Conservation (phyloP, 306 rosid genomes). For the Dalbergia cochinchinensis region DNA sequence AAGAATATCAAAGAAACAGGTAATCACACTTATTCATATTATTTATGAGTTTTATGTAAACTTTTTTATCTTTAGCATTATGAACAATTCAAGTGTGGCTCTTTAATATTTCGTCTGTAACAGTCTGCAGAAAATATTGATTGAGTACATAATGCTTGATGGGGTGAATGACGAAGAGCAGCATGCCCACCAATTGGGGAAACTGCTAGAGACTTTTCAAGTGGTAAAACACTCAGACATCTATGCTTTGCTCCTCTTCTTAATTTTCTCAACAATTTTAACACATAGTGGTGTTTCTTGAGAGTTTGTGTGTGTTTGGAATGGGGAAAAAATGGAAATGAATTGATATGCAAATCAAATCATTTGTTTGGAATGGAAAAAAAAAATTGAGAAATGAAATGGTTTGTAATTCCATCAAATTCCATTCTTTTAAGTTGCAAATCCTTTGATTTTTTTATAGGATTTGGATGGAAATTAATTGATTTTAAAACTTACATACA, state of each 20-base stretch:
- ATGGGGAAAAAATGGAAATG: no score
- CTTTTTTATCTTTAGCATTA: background rate
- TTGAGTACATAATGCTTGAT: slow-evolving; percentile 98
- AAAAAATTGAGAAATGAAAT: no score
- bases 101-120: slow-evolving; percentile 33
- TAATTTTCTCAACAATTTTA: background rate
- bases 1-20: slow-evolving; percentile 85
- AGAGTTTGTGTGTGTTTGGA: background rate
- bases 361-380: no score
- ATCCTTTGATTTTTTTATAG: no score
- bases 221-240: slow-evolving; percentile 70
- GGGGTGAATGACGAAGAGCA: slow-evolving; percentile 93
- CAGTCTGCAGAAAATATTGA: slow-evolving; percentile 91
- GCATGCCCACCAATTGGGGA: slow-evolving; percentile 89
- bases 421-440: no score
- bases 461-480: no score
- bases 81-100: slow-evolving; percentile 16
- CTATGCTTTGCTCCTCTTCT: background rate
- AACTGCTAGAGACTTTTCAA: slow-evolving; percentile 80
- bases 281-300: background rate
- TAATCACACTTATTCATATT: slow-evolving; percentile 30
- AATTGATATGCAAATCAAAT: no score
- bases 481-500: no score
- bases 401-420: no score
- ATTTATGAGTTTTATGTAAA: background rate